phyloP scores from a whole-genome alignment of 371 early-diverging fungal species.

The Mortierella sp. region DNA sequence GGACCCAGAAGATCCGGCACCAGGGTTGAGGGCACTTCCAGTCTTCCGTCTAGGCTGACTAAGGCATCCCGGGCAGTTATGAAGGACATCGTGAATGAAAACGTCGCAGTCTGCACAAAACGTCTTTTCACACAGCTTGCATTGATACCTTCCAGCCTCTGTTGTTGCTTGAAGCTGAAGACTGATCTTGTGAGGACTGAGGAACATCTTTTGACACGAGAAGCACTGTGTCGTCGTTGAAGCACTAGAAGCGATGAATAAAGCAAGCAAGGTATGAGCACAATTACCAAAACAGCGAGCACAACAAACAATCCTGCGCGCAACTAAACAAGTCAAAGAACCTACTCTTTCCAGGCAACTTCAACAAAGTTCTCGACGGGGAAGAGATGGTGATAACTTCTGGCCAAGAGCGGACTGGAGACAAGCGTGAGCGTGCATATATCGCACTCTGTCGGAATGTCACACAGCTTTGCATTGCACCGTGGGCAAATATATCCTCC shows the following conservation, averaged over 20 bases:
- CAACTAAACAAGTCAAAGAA: not conserved
- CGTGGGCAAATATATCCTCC: slow-evolving; percentile 93
- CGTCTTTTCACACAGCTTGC: slow-evolving; percentile 82
- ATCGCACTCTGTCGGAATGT: slow-evolving; percentile 94
- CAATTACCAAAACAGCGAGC: not conserved
- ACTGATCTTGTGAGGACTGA: slow-evolving; percentile 27
- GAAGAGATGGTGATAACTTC: slow-evolving; percentile 97
- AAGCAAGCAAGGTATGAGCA: not conserved
- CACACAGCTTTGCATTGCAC: slow-evolving; percentile 88
- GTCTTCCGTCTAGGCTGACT: slow-evolving; percentile 45
- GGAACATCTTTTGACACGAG: slow-evolving; percentile 53
- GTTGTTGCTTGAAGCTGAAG: slow-evolving; percentile 33
- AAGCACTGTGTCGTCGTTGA: slow-evolving; percentile 34
- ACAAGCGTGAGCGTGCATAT: slow-evolving; percentile 94
- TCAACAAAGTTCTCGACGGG: slow-evolving; percentile 85
- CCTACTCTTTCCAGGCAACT: slow-evolving; percentile 63
- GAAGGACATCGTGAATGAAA: slow-evolving; percentile 93
- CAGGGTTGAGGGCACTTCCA: not conserved
- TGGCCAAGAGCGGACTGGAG: slow-evolving; percentile 91
- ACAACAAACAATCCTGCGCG: not conserved
- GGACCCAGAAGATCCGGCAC: slow-evolving; percentile 1
- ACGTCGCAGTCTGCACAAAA: slow-evolving; percentile 96
- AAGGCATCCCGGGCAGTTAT: slow-evolving; percentile 92
- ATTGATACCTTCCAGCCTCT: slow-evolving; percentile 72
- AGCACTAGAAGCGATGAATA: not conserved